A percentile compares a stretch with the other conserved stretches of the same genome.
These are phyloP conservation scores for Penicillium lividum DNA, from an alignment of 495 filamentous ascomycete genomes.

Conservation along the genomic window DNA sequence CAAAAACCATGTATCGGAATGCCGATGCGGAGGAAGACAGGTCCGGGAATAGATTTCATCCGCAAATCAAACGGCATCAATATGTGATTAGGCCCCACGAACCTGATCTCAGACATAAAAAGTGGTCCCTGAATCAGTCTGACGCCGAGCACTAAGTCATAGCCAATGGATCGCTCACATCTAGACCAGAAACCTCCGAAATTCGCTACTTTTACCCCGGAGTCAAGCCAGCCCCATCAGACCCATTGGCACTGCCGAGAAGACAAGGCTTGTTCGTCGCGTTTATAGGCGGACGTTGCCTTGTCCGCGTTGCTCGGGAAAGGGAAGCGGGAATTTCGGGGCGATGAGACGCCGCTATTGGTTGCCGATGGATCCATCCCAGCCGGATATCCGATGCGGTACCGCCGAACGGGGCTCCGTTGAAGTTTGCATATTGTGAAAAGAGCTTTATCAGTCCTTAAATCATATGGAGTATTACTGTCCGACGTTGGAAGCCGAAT, in stretches of 20 bases:
- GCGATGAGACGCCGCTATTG: slow-evolving; percentile 21
- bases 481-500: slow-evolving; percentile 15
- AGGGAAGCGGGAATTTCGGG: slow-evolving; percentile 27
- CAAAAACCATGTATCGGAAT: slow-evolving; percentile 19
- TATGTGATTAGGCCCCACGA: slow-evolving; percentile 4
- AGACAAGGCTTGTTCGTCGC: not conserved
- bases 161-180: not conserved
- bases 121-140: slow-evolving; percentile 13
- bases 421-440: not conserved
- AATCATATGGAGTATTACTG: not conserved
- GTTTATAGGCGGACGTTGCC: slow-evolving; percentile 10
- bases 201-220: slow-evolving; percentile 30
- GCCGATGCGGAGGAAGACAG: slow-evolving; percentile 29
- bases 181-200: slow-evolving; percentile 18
- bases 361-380: slow-evolving; percentile 5
- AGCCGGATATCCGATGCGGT: slow-evolving; percentile 24
- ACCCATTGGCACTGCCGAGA: not conserved
- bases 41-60: slow-evolving; percentile 18
- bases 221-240: slow-evolving; percentile 16
- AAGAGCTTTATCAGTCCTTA: not conserved
- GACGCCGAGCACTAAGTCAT: not conserved
- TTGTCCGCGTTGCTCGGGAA: slow-evolving; percentile 19
- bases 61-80: slow-evolving; percentile 15
- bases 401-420: slow-evolving; percentile 17
- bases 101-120: not conserved